Base-by-base conservation (phyloP, 2,329 filamentous ascomycete genomes). In the Erysiphe pisi region DNA sequence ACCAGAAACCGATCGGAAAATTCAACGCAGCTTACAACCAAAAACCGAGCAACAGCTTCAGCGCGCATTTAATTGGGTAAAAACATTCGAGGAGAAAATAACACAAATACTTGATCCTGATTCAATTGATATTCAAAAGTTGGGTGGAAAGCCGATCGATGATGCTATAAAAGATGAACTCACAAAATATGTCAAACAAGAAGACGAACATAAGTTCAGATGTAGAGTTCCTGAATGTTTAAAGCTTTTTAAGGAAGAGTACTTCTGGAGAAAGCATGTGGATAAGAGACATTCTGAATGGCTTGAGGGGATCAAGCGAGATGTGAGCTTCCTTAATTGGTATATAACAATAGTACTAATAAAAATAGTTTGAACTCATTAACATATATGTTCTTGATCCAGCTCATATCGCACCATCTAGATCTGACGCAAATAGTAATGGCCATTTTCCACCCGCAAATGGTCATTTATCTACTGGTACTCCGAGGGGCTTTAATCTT, bases 251-350 rank as follows among this genome's bases (percentile, higher is more conserved):
- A 98, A 98, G 83, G 95, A 95, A 77, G 91, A 97, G 65, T 89
- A 94, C 80, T 99, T 99, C 83, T 99, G 96, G 94, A 90, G 90
- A 81, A 99, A 99, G 85, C 95, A 99, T 81, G 90, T 98, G 22
- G 94, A 98, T 84, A 99, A 99, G 85, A 90, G 96, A 77, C 95
- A 99, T 82, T 83, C 88, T 0, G 94, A 98, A 76, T 99, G 94
- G 92, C 87, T 92, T 68, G 90, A 94, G 49, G 87, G 85, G 76
- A 85, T 97, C 79, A 91, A 90, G 82, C 89, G 91, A 82, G 94
- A 97, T 85, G 94, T 97, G 86, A 85, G 89, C 85, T 52, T 40
- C 28, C 36, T 52, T 58, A 4, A 7, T 16, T 58, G 22, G 9
- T 75, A 74, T 43, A 20, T 74, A 56, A 28, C 3, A 49, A 73